Evolutionary conservation across 345 rosid genomes (phyloP), one percentile per base, ranked within the genome.

Genomic region (Heritiera fomes): DNA sequence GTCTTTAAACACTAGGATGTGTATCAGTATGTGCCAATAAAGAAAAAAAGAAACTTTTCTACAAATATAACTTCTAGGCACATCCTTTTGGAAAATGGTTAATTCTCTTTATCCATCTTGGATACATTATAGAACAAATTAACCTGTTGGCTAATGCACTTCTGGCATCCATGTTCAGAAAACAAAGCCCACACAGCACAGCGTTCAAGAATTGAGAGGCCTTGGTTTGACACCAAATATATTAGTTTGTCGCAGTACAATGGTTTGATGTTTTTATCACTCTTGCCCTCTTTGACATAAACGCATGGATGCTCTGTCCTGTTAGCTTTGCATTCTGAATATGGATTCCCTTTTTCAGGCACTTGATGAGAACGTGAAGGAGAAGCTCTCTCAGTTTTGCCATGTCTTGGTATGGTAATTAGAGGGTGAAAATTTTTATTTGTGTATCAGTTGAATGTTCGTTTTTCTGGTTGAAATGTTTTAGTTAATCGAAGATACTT

Each of bases 151-250:
- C 32, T 70, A 12, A 61, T 66, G 18, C 8, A 69, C 60, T 45
- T 75, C 28, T 43, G 8, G 28, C 13, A 32, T 20, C 49, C 14
- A 10, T 75, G 61, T 32, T 81, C 87, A 96, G 98, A 96, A 96
- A 91, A 96, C 99, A 79, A 96, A 96, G 85, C 99, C 99, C 62
- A 96, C 99, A 13, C 99, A 96, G 83, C 99, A 94, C 68, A 94
- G 99, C 75, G 98, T 96, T 81, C 84, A 92, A 41, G 93, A 90
- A 74, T 86, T 96, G 13, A 87, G 95, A 86, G 97, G 94, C 73
- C 91, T 91, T 75, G 99, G 99, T 67, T 83, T 96, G 92, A 84
- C 89, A 28, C 99, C 99, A 17, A 80, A 92, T 75, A 89, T 96
- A 70, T 86, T 96, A 82, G 99, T 95, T 83, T 96, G 99, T 86